These are phyloP conservation scores for Tylopilus subfusipes DNA, from an alignment of 768 basidiomycete genomes.

Conservation along the genomic window DNA sequence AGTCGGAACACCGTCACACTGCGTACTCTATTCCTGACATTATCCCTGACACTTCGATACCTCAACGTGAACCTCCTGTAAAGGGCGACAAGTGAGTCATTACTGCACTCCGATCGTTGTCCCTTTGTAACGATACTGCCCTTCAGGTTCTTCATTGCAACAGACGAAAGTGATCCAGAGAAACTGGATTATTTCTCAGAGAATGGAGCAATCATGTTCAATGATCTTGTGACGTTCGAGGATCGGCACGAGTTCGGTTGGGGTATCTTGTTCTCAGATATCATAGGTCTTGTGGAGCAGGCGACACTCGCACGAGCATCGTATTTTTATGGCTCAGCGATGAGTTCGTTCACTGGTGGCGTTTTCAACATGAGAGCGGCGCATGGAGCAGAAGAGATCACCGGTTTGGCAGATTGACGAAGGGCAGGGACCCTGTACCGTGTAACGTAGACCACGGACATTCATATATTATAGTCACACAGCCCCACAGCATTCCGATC, in stretches of 20 bases:
- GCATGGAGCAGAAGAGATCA: constrained; percentile 32
- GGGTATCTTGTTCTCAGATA: constrained; percentile 39
- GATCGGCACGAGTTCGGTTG: constrained; percentile 39
- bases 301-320: constrained; percentile 32
- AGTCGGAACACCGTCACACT: constrained; percentile 12
- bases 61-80: constrained; percentile 16
- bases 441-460: background rate
- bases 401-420: constrained; percentile 34
- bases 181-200: constrained; percentile 29
- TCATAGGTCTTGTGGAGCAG: constrained; percentile 40
- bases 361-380: constrained; percentile 37
- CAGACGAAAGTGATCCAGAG: constrained; percentile 37
- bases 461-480: constrained; percentile 1
- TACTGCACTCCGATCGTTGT: background rate
- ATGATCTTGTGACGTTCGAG: constrained; percentile 38
- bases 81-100: constrained; percentile 16
- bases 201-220: constrained; percentile 36
- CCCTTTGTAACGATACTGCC: background rate
- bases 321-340: constrained; percentile 38
- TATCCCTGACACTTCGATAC: constrained; percentile 7
- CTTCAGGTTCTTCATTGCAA: constrained; percentile 31
- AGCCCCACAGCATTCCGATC: constrained; percentile 1
- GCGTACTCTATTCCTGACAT: constrained; percentile 19
- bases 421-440: background rate
- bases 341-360: constrained; percentile 40